Base-by-base conservation (phyloP, 2,329 filamentous ascomycete genomes). In the Apiospora saccharicola region DNA sequence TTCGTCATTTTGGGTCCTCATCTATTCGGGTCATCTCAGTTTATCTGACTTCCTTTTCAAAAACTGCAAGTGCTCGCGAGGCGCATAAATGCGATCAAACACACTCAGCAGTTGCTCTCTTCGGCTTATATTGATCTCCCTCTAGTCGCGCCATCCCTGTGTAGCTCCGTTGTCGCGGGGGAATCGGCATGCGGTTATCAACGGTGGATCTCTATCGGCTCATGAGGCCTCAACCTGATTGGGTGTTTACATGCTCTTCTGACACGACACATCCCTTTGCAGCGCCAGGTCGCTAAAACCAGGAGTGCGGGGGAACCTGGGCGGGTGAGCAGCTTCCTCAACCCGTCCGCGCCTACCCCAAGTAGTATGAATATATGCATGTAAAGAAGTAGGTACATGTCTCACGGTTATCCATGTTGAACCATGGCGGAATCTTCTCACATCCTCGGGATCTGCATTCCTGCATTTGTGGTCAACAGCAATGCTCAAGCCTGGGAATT, bases 141-240 rank as follows among this genome's bases (percentile, higher is more conserved):
- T 30, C 24, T 16, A 57, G 14, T 16, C 26, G 30, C 6, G 5
- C 13, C 14, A 34, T 22, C 53, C 53, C 26, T 57, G 53, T 57
- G 26, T 22, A 22, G 53, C 53, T 22, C 53, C 53, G 22, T 57
- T 57, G 7, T 57, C 26, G 16, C 16, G 53, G 53, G 51, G 24
- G 53, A 57, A 49, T 57, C 53, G 22, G 41, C 53, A 30, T 44
- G 30, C 70, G 70, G 70, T 49, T 71, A 71, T 71, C 57, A 51
- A 41, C 70, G 70, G 70, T 47, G 70, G n/a, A 16, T 41, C 26
- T 61, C 64, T 46, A n/a, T 70, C 41, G 30, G 69, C 57, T 13
- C 19, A 19, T 13, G 47, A 70, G 41, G 16, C n/a, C 14, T 13
- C 24, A 16, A 34, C 44, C 43, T 61, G 70, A 61, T 61, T 61